Evolutionary conservation across 345 rosid genomes (phyloP), one percentile per base, ranked within the genome.

Genomic region (Adansonia digitata): DNA sequence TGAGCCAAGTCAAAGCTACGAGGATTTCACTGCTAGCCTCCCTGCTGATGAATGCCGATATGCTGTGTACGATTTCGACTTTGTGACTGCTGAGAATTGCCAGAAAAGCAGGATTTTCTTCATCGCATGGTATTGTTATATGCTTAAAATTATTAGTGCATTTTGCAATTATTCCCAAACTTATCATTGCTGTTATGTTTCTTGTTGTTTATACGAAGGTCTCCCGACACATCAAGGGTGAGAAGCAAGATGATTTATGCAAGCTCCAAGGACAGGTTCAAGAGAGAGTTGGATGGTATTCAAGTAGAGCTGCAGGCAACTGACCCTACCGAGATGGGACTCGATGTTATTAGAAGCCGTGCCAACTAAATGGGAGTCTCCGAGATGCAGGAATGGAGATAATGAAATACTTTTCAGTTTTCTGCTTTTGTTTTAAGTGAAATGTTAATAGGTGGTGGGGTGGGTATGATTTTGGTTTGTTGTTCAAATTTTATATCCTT

Each of bases 221-320:
- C 87, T 66, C 91, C 91, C 10, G 91, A 88, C 29, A 63, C 80
- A 14, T 59, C 91, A 5, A 84, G 67, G 78, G 89, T 88, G 84
- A 86, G 91, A 78, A 88, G 82, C 85, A 88, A 88, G 87, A 88
- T 88, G 91, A 86, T 88, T 61, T 88, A 88, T 74, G 91, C 91
- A 15, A n/a, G n/a, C n/a, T n/a, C n/a, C n/a, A n/a, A n/a, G n/a
- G n/a, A n/a, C n/a, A n/a, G n/a, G n/a, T n/a, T n/a, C n/a, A n/a
- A 88, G 91, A 82, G 89, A 75, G 91, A 88, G 78, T 77, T 86
- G 77, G 91, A 88, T 24, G 91, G 91, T 42, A 85, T 88, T 78
- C 91, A 88, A 80, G 31, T 86, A 14, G 89, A 88, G 75, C 77
- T 88, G 84, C 91, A 86, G 78, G 91, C 91, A 34, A 88, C 88